A percentile compares a stretch with the other conserved stretches of the same genome.
Conservation (phyloP, 306 rosid genomes). For the Quercus cerris region DNA sequence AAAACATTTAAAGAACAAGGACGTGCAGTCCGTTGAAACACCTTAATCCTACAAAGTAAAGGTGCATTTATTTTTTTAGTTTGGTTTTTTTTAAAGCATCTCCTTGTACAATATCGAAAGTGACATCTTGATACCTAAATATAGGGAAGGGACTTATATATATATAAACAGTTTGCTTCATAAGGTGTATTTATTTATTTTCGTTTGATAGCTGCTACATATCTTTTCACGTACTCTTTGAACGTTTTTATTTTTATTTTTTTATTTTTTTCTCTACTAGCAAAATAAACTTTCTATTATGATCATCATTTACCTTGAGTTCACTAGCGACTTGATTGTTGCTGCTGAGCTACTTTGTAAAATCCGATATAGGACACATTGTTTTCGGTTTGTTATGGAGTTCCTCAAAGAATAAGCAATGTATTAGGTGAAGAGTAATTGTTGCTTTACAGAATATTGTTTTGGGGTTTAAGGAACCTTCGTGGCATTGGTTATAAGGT, state of each 20-base stretch:
- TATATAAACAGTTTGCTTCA: too few species aligned
- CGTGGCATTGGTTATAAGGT: slow-evolving; percentile 23
- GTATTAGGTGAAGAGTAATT: slow-evolving; percentile 58
- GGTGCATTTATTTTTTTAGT: too few species aligned
- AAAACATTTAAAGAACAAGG: too few species aligned
- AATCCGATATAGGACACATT: not conserved
- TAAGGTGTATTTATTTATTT: too few species aligned
- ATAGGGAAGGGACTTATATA: too few species aligned
- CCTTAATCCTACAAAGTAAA: too few species aligned
- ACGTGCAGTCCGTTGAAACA: too few species aligned
- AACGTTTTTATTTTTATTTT: not conserved
- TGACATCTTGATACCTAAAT: too few species aligned
- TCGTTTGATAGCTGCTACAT: slow-evolving; percentile 1
- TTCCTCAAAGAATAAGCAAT: slow-evolving; percentile 45
- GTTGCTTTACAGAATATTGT: slow-evolving; percentile 59
- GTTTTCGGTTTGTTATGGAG: slow-evolving; percentile 23
- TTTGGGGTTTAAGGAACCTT: slow-evolving; percentile 43
- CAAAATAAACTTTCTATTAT: not conserved
- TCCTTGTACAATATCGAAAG: too few species aligned
- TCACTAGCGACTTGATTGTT: slow-evolving; percentile 22
- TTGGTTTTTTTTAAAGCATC: too few species aligned
- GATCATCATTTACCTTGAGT: slow-evolving; percentile 12
- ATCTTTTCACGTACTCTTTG: slow-evolving; percentile 20
- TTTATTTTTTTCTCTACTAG: not conserved
- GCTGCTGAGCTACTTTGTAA: slow-evolving; percentile 34